A percentile compares a stretch with the other conserved stretches of the same genome.
Conservation (phyloP, 371 early-diverging fungal genomes). For the Haplosporangium sp. region DNA sequence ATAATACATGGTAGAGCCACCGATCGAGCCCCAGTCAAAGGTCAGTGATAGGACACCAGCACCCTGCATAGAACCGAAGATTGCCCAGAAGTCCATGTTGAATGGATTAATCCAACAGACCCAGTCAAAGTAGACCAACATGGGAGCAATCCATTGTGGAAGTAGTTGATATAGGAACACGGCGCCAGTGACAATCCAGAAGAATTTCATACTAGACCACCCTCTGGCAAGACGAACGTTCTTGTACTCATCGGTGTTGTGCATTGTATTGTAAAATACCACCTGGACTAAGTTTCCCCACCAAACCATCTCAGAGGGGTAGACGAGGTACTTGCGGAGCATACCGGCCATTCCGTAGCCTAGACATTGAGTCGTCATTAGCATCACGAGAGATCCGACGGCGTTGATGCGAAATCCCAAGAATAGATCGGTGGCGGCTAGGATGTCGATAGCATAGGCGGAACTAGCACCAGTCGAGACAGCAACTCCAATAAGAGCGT, state of each 20-base stretch:
- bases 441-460: slow-evolving; percentile 61
- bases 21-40: slow-evolving; percentile 82
- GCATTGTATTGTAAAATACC: slow-evolving; percentile 55
- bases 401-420: slow-evolving; percentile 59
- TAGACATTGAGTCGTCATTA: slow-evolving; percentile 61
- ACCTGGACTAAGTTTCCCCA: slow-evolving; percentile 45
- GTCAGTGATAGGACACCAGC: slow-evolving; percentile 74
- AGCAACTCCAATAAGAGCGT: slow-evolving; percentile 54
- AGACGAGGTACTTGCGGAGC: slow-evolving; percentile 55
- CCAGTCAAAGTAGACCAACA: slow-evolving; percentile 67
- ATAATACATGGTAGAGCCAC: slow-evolving; percentile 32
- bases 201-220: slow-evolving; percentile 53
- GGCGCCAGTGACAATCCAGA: slow-evolving; percentile 54
- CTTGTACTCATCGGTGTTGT: slow-evolving; percentile 45
- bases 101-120: slow-evolving; percentile 71
- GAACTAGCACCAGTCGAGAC: slow-evolving; percentile 45
- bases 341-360: slow-evolving; percentile 62
- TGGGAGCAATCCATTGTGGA: slow-evolving; percentile 66
- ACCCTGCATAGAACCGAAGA: slow-evolving; percentile 59
- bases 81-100: slow-evolving; percentile 39
- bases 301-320: slow-evolving; percentile 57
- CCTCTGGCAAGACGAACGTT: slow-evolving; percentile 25
- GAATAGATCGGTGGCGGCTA: slow-evolving; percentile 68
- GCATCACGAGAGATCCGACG: slow-evolving; percentile 62
- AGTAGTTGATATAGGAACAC: slow-evolving; percentile 68